Percentiles rank a stretch among this genome's conserved stretches.
Conservation (phyloP, 352 stramenopile species). For the Pythium volutum region DNA sequence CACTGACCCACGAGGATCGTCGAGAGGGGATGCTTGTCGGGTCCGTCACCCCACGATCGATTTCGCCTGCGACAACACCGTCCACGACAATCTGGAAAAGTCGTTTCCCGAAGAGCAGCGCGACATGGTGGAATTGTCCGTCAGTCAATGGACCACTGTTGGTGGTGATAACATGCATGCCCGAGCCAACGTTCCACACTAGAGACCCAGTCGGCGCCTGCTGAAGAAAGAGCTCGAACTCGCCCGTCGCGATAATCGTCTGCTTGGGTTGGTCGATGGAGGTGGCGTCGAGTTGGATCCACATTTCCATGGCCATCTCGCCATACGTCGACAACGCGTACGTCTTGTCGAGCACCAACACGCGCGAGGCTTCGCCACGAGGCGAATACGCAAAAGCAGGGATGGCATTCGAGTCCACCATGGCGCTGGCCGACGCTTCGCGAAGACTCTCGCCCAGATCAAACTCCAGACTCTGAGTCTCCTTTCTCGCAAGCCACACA, state of each 20-base stretch:
- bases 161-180: conserved; percentile 34
- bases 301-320: conserved; percentile 67
- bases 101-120: conserved; percentile 42
- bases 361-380: conserved; percentile 38
- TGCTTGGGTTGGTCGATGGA: conserved; percentile 24
- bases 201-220: conserved; percentile 33
- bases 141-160: conserved; percentile 28
- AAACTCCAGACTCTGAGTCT: conserved; percentile 34
- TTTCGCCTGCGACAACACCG: conserved; percentile 35
- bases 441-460: conserved; percentile 36
- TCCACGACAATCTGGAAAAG: conserved; percentile 47
- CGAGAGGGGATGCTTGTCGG: conserved; percentile 26
- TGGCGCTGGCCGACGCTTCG: conserved; percentile 32
- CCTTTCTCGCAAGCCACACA: conserved; percentile 67
- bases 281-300: conserved; percentile 41
- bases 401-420: conserved; percentile 52
- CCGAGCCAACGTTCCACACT: conserved; percentile 47
- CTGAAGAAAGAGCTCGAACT: conserved; percentile 53
- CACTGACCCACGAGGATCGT: conserved; percentile 36
- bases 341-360: conserved; percentile 62
- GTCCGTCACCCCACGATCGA: conserved; percentile 24
- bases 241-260: conserved; percentile 57
- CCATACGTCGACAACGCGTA: conserved; percentile 50
- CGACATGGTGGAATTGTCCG: conserved; percentile 57
- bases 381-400: conserved; percentile 58